Evolutionary conservation across 73 alveolate genomes (phyloP).

Genomic region (Uronychia setigera): DNA sequence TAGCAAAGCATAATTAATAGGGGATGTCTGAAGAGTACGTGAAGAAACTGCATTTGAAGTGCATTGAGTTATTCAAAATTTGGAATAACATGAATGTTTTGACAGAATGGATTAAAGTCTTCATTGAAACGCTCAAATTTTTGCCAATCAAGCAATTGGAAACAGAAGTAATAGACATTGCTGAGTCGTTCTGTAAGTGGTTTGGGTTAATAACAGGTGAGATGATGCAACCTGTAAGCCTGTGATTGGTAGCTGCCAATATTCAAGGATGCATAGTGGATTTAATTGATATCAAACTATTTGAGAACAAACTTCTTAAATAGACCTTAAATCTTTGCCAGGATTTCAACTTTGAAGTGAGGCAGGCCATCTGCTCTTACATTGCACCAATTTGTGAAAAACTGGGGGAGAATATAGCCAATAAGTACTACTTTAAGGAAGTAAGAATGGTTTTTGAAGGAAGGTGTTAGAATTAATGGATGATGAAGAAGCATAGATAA

Average conservation of each 20-base stretch:
- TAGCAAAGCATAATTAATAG: no score
- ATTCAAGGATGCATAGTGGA: not conserved
- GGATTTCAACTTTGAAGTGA: slow-evolving; percentile 1
- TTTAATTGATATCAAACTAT: not conserved
- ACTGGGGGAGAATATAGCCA: not conserved
- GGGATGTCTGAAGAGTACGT: not conserved
- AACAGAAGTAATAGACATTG: not conserved
- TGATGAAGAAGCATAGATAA: not conserved
- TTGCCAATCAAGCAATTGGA: not conserved
- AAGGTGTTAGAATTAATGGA: not conserved
- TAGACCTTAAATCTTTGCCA: not conserved
- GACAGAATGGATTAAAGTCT: not conserved
- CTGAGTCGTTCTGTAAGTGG: not conserved
- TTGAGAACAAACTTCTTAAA: not conserved
- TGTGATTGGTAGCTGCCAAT: not conserved
- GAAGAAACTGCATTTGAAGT: not conserved
- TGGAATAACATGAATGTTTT: not conserved
- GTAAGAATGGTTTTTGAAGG: not conserved
- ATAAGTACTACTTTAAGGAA: not conserved
- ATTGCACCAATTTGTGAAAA: not conserved
- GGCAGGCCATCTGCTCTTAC: not conserved
- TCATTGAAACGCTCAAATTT: not conserved
- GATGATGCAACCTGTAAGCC: not conserved
- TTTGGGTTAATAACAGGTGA: not conserved
- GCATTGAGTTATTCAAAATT: not conserved